Conservation (phyloP, 2,329 filamentous ascomycete species). For the Calonectria crousiana region DNA sequence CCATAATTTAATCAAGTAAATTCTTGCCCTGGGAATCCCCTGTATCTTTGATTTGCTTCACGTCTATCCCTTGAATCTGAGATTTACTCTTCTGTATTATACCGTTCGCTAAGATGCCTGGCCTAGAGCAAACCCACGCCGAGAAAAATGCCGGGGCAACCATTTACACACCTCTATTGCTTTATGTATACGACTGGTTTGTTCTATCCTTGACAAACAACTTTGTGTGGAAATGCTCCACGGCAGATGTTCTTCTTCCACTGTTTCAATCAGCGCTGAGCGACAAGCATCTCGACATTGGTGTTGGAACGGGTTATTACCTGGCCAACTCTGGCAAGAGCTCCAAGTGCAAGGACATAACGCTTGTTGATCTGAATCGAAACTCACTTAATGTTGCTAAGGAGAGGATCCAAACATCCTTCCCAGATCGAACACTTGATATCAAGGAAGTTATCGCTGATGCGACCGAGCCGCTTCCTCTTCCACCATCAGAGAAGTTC, state of each 20-base stretch:
- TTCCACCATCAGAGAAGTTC: slow-evolving; percentile 42
- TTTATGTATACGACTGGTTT: slow-evolving; percentile 48
- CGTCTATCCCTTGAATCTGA: not conserved
- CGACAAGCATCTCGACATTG: slow-evolving; percentile 53
- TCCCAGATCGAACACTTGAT: slow-evolving; percentile 25
- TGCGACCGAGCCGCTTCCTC: slow-evolving; percentile 48
- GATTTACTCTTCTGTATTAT: not conserved
- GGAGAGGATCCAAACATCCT: slow-evolving; percentile 37
- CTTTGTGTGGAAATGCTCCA: slow-evolving; percentile 52
- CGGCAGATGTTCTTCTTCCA: slow-evolving; percentile 45
- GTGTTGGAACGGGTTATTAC: slow-evolving; percentile 56
- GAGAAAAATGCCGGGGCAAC: slow-evolving; percentile 42
- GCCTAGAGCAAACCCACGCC: not conserved
- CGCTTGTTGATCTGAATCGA: slow-evolving; percentile 52
- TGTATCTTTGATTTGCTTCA: not conserved
- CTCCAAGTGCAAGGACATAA: slow-evolving; percentile 42
- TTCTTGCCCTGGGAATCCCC: not conserved
- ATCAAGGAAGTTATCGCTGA: slow-evolving; percentile 51
- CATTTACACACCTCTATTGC: not conserved
- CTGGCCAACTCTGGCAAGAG: slow-evolving; percentile 44
- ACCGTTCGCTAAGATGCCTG: not conserved
- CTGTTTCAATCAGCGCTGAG: slow-evolving; percentile 52
- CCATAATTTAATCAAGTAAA: not conserved
- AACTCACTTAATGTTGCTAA: slow-evolving; percentile 48
- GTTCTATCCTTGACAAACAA: slow-evolving; percentile 51